These are phyloP conservation scores for Rhizodiscina lignyota DNA, from an alignment of 495 filamentous ascomycete genomes.

Conservation along the genomic window DNA sequence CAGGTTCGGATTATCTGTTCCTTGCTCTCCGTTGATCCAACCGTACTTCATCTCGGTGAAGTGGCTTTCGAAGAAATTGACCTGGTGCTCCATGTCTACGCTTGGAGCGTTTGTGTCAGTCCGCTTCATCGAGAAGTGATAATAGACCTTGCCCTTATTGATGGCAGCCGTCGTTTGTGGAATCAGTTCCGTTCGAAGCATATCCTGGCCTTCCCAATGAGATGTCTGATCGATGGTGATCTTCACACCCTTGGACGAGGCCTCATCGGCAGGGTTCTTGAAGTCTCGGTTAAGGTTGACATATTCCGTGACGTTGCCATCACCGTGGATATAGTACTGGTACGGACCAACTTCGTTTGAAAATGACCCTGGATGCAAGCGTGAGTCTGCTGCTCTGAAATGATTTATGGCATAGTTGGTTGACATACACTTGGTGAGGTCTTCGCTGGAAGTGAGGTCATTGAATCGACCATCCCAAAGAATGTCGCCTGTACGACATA, in stretches of 20 bases:
- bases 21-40: slow-evolving; percentile 35
- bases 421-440: slow-evolving; percentile 29
- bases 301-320: slow-evolving; percentile 34
- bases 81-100: slow-evolving; percentile 50
- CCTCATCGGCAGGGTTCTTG: slow-evolving; percentile 52
- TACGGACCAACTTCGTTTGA: slow-evolving; percentile 47
- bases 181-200: slow-evolving; percentile 44
- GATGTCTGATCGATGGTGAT: slow-evolving; percentile 43
- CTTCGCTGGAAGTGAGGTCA: slow-evolving; percentile 29
- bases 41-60: slow-evolving; percentile 66
- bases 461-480: slow-evolving; percentile 50
- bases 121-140: slow-evolving; percentile 54
- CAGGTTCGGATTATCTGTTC: slow-evolving; percentile 32
- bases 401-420: neutral
- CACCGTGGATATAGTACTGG: slow-evolving; percentile 60
- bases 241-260: slow-evolving; percentile 46
- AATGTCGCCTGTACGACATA: slow-evolving; percentile 19
- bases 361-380: slow-evolving; percentile 43
- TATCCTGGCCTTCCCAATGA: slow-evolving; percentile 21
- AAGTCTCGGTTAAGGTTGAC: slow-evolving; percentile 33
- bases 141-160: slow-evolving; percentile 43
- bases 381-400: too few relatives aligned
- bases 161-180: slow-evolving; percentile 49
- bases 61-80: slow-evolving; percentile 60
- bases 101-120: slow-evolving; percentile 40